phyloP scores from a whole-genome alignment of 1,284 basidiomycete genomes.

The Meira nashicola region DNA sequence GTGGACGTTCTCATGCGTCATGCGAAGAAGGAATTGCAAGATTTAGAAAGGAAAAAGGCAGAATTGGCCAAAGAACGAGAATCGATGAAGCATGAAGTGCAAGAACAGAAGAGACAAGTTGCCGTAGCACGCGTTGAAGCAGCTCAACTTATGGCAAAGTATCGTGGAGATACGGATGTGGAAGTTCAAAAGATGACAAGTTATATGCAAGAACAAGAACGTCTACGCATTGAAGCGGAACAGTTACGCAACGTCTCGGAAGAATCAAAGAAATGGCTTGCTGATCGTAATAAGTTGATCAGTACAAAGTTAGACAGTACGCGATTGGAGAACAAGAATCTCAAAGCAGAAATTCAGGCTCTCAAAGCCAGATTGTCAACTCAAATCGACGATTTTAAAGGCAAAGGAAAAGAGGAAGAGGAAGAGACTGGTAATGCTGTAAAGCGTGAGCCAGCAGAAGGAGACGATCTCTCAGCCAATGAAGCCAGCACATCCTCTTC shows the following conservation, averaged over 20 bases:
- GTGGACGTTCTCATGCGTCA: not conserved
- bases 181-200: conserved; percentile 5
- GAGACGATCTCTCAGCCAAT: not conserved
- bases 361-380: not conserved
- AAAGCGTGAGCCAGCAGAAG: not conserved
- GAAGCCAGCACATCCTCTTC: too few relatives aligned
- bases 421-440: not conserved
- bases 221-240: conserved; percentile 1
- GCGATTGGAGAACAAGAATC: not conserved
- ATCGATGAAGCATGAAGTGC: not conserved
- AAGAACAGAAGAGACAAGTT: conserved; percentile 1
- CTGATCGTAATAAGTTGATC: conserved; percentile 6
- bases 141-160: not conserved
- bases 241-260: not conserved
- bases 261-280: not conserved
- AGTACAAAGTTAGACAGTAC: not conserved
- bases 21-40: conserved; percentile 3
- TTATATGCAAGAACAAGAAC: conserved; percentile 1
- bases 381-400: not conserved
- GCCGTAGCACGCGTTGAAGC: not conserved
- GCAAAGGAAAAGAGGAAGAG: not conserved
- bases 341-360: not conserved
- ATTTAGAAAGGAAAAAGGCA: not conserved
- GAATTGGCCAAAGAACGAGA: not conserved
- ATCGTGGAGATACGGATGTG: not conserved